These are phyloP conservation scores for Styphnolobium japonicum DNA, from an alignment of 306 rosid genomes.

Conservation along the genomic window DNA sequence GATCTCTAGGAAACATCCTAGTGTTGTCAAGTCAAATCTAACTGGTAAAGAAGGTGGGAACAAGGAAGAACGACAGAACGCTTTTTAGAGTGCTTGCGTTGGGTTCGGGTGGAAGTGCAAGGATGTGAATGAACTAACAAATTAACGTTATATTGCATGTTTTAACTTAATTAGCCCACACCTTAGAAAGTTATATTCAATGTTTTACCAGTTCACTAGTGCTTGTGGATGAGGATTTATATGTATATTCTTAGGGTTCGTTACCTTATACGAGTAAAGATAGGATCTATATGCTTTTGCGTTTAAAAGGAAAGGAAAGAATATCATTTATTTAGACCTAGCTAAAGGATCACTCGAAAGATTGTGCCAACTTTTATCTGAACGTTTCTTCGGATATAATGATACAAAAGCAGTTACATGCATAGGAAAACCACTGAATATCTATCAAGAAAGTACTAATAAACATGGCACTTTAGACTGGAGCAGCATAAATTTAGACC, in stretches of 20 bases:
- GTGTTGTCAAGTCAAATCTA: too few relatives aligned
- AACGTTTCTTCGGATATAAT: slow-evolving; percentile 42
- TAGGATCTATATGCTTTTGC: slow-evolving; percentile 27
- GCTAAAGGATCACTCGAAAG: slow-evolving; percentile 37
- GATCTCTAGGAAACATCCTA: too few relatives aligned
- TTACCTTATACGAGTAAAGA: slow-evolving; percentile 14
- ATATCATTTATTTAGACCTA: slow-evolving; percentile 31
- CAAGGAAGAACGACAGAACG: too few relatives aligned
- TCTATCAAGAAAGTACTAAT: slow-evolving; percentile 27
- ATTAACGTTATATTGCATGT: too few relatives aligned
- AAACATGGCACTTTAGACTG: slow-evolving; percentile 36
- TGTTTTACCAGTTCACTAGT: not conserved
- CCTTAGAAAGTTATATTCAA: not conserved
- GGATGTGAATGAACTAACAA: too few relatives aligned
- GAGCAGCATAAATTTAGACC: slow-evolving; percentile 33
- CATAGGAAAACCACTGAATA: slow-evolving; percentile 22
- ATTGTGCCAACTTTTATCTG: slow-evolving; percentile 54
- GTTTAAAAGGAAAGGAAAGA: slow-evolving; percentile 13
- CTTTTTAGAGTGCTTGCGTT: too few relatives aligned
- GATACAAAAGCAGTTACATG: slow-evolving; percentile 29
- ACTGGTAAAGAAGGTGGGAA: too few relatives aligned
- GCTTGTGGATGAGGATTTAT: slow-evolving; percentile 28
- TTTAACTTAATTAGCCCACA: too few relatives aligned
- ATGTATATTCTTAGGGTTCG: slow-evolving; percentile 31
- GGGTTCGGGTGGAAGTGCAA: too few relatives aligned